phyloP scores from a whole-genome alignment of 2,329 filamentous ascomycete genomes.

The Aspergillus nomiae region DNA sequence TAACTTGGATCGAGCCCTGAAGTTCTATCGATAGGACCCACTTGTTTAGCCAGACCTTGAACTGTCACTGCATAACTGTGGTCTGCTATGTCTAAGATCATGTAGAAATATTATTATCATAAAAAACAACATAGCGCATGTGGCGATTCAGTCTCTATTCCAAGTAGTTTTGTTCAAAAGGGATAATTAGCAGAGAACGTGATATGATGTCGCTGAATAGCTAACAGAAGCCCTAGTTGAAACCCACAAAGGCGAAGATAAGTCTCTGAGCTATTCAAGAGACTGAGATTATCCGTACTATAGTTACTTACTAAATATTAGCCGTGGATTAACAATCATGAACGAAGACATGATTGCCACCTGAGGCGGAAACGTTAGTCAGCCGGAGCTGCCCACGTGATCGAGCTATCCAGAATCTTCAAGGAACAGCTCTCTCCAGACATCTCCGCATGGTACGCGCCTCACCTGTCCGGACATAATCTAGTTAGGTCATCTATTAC shows the following conservation, averaged over 20 bases:
- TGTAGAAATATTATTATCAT: too few relatives aligned
- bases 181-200: too few relatives aligned
- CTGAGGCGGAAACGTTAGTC: slow-evolving; percentile 31
- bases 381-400: slow-evolving; percentile 20
- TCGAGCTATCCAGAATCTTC: slow-evolving; percentile 41
- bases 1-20: too few relatives aligned
- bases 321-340: neutral
- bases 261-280: neutral
- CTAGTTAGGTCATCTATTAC: neutral
- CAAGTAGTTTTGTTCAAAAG: too few relatives aligned
- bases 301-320: neutral
- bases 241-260: neutral
- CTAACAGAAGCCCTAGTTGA: too few relatives aligned
- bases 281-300: neutral
- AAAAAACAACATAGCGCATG: too few relatives aligned
- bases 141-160: too few relatives aligned
- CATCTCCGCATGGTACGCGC: slow-evolving; percentile 3
- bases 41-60: too few relatives aligned
- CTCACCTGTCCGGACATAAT: neutral
- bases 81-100: too few relatives aligned
- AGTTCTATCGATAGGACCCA: too few relatives aligned
- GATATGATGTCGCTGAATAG: too few relatives aligned
- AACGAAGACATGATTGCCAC: neutral
- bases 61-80: too few relatives aligned
- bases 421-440: slow-evolving; percentile 21